These are phyloP conservation scores for Stachybotrys chlorohalonatus DNA, from an alignment of 2,329 filamentous ascomycete genomes.

Conservation along the genomic window DNA sequence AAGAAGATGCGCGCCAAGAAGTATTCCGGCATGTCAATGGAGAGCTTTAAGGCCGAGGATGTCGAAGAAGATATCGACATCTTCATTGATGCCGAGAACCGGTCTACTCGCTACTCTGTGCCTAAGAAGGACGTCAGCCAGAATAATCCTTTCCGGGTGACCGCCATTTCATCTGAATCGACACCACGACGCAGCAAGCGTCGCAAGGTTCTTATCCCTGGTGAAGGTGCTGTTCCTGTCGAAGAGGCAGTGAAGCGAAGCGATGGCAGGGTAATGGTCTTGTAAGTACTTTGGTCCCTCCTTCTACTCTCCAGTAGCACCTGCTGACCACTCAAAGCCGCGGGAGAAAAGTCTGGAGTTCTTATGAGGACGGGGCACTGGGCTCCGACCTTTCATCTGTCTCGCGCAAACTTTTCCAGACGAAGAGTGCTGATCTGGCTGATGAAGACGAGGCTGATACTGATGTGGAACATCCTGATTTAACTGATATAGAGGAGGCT, in stretches of 20 bases:
- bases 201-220: constrained; percentile 43
- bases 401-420: not conserved
- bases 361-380: not conserved
- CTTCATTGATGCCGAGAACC: constrained; percentile 73
- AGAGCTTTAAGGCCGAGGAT: constrained; percentile 51
- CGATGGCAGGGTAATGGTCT: constrained; percentile 67
- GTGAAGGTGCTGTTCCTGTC: constrained; percentile 49
- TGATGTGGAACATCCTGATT: not conserved
- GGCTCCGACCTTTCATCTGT: not conserved
- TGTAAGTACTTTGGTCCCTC: constrained; percentile 47
- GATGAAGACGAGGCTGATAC: constrained; percentile 2
- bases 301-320: constrained; percentile 2
- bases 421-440: not conserved
- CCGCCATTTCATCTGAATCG: constrained; percentile 27
- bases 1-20: constrained; percentile 50
- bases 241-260: constrained; percentile 55
- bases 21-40: constrained; percentile 43
- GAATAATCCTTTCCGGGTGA: constrained; percentile 57
- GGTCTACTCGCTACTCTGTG: constrained; percentile 27
- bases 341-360: constrained; percentile 49
- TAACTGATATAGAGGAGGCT: constrained; percentile 1
- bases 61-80: constrained; percentile 56
- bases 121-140: constrained; percentile 56
- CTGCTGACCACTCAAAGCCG: constrained; percentile 43
- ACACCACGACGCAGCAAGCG: constrained; percentile 45